These are phyloP conservation scores for Nymphaea colorata DNA, from an alignment of 164 flowering plant species.

Conservation along the genomic window DNA sequence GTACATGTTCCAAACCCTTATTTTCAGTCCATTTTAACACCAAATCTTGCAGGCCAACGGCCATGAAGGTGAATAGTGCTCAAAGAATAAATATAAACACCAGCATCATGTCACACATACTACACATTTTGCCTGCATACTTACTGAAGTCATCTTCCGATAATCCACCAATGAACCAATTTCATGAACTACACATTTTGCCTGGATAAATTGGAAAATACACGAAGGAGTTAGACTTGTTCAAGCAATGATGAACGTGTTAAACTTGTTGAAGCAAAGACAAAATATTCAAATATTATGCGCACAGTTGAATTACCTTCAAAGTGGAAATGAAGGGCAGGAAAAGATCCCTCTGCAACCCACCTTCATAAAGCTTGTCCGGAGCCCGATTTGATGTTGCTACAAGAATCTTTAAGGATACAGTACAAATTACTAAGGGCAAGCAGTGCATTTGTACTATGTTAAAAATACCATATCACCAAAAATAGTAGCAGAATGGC, in stretches of 20 bases:
- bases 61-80: neutral
- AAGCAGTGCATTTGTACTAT: too few species aligned
- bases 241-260: neutral
- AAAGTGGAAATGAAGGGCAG: conserved; percentile 84
- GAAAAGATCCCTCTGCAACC: conserved; percentile 95
- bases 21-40: neutral
- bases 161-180: conserved; percentile 87
- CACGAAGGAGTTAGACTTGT: too few species aligned
- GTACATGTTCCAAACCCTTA: neutral
- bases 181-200: conserved; percentile 77
- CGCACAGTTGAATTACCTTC: conserved; percentile 41
- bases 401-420: conserved; percentile 57
- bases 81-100: neutral
- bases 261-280: neutral
- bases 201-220: conserved; percentile 33
- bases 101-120: too few species aligned
- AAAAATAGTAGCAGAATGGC: too few species aligned
- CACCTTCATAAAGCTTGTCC: conserved; percentile 90
- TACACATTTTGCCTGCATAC: too few species aligned
- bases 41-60: neutral
- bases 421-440: conserved; percentile 7
- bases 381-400: conserved; percentile 98
- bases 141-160: conserved; percentile 87
- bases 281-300: neutral
- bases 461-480: too few species aligned